Base-by-base conservation (phyloP, 2,329 filamentous ascomycete species). In the Hymenoscyphus infarciens region DNA sequence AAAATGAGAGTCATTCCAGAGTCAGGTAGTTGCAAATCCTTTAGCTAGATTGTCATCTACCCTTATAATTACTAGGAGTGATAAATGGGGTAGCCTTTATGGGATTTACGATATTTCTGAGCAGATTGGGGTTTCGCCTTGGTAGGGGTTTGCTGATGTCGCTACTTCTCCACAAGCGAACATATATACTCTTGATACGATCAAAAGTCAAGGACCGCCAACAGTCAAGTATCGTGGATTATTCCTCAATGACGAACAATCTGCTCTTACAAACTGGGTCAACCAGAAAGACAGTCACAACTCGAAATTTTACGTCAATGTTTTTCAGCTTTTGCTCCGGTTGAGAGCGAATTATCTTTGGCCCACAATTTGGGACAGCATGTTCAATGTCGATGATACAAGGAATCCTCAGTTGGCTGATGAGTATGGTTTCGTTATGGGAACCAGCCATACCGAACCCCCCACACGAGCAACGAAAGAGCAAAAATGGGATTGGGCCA, bases 261-360 rank as follows among this genome's bases (percentile, higher is more conserved):
- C 82, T 0, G 80, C 80, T 13, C 70, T 85, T 35, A 88, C 87
- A 0, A 84, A 83, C 60, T 90, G 86, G 84, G 81, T 88, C 6
- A 64, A 64, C 25, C 75, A 75, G 35, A 80, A 79, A 55, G 83
- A 79, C 60, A 58, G 62, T 15, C 68, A 78, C 29, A 74, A 75
- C 2, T 70, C 74, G 10, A 78, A 77, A 1, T 82, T 80, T 64
- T 91, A 91, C 74, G 76, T 80, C 5, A 82, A 83, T n/a, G 83
- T 91, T 22, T 90, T 89, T 66, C 88, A 91, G 75, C 78, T 91
- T 1, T 77, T 91, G 0, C 82, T 91, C 10, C 81, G 88, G 2
- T 79, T 89, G n/a, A 81, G 84, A 39, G 88, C 87, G 27, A 91
- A 91, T 73, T 91, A 90, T 70, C 77, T 91, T 56, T 91, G 89